Evolutionary conservation across 129 eudicot species (phyloP), one percentile per base, ranked within the genome.

Genomic region (Pulicaria dysenterica): DNA sequence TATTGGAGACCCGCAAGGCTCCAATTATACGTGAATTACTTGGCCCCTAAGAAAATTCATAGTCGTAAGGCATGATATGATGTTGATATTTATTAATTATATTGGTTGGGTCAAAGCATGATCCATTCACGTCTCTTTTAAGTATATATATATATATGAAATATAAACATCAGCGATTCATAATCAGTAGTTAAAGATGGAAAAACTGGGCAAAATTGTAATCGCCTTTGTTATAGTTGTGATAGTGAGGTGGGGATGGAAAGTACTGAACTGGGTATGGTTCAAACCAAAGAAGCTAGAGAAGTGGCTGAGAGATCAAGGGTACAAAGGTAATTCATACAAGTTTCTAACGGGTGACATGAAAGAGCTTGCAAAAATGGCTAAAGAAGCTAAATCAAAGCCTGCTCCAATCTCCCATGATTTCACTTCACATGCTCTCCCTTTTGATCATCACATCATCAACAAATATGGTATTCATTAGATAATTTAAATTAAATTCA

Each of bases 391-490:
- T 8, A 58, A 40, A 56, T 50, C 72, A 59, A 67, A 75, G 13
- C 71, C 78, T 12, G 72, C 56, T 46, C 45, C 76, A 46, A 11
- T 85, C 41, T 58, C 84, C 37, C 72, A 73, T 49, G 73, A 82
- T 36, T 53, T 82, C 51, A 59, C 54, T 49, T 43, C 70, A 1
- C 56, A 81, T 14, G 74, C 67, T 45, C 36, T 79, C 3, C 87
- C 87, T 14, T 79, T 38, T 59, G 24, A 64, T 9, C 64, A 67
- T 39, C 48, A 58, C 17, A 68, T 78, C 65, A 62, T 85, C 68
- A 40, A 79, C 4, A 79, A 62, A 36, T 82, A 71, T n/a, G 90
- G 87, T 85, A 74, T 51, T 61, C 44, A 2, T 48, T 34, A 17
- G 43, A 37, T 60, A 3, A 2, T 55, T 46, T 24, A 24, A 24